Evolutionary conservation across 78 protist genomes (phyloP), one percentile per base, ranked within the genome.

Genomic region (Dictyostelium purpureum): DNA sequence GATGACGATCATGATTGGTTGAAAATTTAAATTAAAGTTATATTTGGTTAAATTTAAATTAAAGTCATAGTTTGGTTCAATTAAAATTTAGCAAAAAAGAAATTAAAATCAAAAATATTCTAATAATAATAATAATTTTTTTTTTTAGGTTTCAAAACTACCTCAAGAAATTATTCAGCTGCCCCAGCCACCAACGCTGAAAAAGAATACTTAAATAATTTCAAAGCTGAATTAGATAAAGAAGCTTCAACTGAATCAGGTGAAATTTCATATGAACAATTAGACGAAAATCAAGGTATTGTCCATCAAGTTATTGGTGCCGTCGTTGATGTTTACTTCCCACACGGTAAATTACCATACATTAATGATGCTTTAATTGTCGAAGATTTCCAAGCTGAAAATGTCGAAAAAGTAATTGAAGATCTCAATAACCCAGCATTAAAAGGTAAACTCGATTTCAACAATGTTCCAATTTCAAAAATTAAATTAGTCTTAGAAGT

Each of bases 301-400:
- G 91, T 96, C 57, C 94, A 94, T 42, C 98, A 96, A 96, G 98
- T 99, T 56, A 99, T 99, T 77, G 99, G 99, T 90, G 99, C 99
- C 88, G 99, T 99, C 76, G 99, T 99, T 51, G 99, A 99, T 81
- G 99, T 98, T 57, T 91, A 98, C 94, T 99, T 99, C 96, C 98
- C 96, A 45, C 97, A 96, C 40, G 97, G 95, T 10, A 87, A 85
- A 18, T 97, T 98, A 52, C 99, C 99, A 35, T 69, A 96, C 54
- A 98, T 99, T 77, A 97, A 97, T 73, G 97, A 96, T 92, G 97
- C 99, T 19, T 96, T 98, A 18, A 98, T 97, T 85, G 99, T 97
- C 7, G 66, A 78, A 66, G 76, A 40, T 56, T 77, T 59, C 92
- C 28, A 69, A 40, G 90, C 82, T 83, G 88, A 77, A 57, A 80